Evolutionary conservation across 2,329 filamentous ascomycete species (phyloP), one percentile per base, ranked within the genome.

Genomic region (Alternaria longipes): DNA sequence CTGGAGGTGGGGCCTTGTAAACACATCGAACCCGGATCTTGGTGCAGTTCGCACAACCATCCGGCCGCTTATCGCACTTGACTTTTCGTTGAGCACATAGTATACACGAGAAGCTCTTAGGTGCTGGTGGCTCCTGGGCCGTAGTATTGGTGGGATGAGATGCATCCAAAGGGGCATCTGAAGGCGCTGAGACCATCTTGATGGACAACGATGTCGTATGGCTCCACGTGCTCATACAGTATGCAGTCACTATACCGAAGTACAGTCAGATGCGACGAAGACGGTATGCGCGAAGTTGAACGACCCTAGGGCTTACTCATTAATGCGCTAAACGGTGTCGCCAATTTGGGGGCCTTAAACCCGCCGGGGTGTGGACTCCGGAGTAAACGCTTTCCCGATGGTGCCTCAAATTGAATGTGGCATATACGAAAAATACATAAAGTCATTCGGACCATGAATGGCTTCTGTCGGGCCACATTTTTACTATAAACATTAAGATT

Each of bases 71-170:
- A 41, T 78, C 74, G 53, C 75, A 78, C 54, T 70, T 74, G 20
- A 78, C 75, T 59, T 78, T 78, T 12, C 76, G 64, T 41, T 74
- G 72, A 8, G 74, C 70, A 54, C 75, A 78, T 9, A 76, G 64
- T 5, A 77, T 68, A 49, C 76, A 78, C 1, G 76, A 75, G 50
- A 72, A 77, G 42, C 68, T 65, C 47, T 78, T 78, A 3, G 72
- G 68, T 16, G n/a, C 32, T 12, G 32, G 12, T 36, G 18, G 47
- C 47, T 36, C 18, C 18, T 22, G 30, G 1, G 28, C 6, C 11
- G 44, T 22, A 30, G 24, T 46, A 38, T 38, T 16, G 36, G 7
- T 16, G 6, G 36, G 7, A 7, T 8, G 36, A 18, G 36, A 18
- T n/a, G n/a, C n/a, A 8, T 18, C 36, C 16, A 38, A 38, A 16